Base-by-base conservation (phyloP, 805 yeast species). In the Kodamaea fukazawae region DNA sequence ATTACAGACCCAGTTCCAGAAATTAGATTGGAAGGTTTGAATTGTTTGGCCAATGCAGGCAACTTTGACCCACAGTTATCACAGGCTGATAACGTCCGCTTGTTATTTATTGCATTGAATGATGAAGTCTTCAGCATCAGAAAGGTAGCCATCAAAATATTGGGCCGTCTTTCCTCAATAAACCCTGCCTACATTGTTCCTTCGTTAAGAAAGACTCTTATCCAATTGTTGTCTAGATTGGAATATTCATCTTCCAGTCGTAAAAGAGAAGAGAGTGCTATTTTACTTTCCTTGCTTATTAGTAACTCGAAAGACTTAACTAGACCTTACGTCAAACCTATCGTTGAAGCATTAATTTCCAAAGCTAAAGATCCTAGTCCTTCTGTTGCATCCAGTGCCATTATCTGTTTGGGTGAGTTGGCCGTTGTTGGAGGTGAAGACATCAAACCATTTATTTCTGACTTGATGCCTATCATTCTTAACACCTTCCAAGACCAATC, bases 151-250 rank as follows among this genome's bases (percentile, higher is more conserved):
- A 78, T 91, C 25, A 73, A 73, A 36, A 75, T 90, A 8, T 78
- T 93, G 43, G 98, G 99, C 2, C 73, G 97, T 41, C 63, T 93
- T 12, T 83, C 96, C 0, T 64, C 78, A 2, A 83, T 88, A 29
- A 93, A 93, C 53, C 98, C 99, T 0, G 97, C 99, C 0, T 91
- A 88, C 60, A 86, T 93, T 46, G 89, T 91, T 28, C 99, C 99
- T 0, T 86, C 95, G 0, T 69, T 93, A 39, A 74, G 98, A 50
- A 91, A 88, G 57, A 79, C 91, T 0, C 63, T 95, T 45, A 79
- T 93, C 32, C 97, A 91, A 57, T 70, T 90, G 10, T 60, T 95
- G 33, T 88, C 96, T 0, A 86, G 86, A 44, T 66, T 93, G 36
- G 95, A 89, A 52, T 89, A 82, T 58, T 85, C 96, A 2, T 80